These are phyloP conservation scores for Botrytis porri DNA, from an alignment of 2,329 filamentous ascomycete genomes.

Conservation along the genomic window DNA sequence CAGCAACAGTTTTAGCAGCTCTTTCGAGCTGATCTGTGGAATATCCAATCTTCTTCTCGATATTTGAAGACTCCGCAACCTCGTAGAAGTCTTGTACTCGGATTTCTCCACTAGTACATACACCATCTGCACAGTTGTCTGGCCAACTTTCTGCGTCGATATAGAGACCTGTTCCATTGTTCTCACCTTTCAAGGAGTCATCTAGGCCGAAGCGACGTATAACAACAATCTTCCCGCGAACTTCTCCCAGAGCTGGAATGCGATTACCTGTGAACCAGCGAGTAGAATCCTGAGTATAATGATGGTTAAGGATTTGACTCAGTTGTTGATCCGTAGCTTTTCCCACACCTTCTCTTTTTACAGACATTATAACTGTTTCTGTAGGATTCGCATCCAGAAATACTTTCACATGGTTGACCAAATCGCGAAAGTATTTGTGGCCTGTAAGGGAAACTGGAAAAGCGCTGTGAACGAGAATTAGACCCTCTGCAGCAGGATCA, in stretches of 20 bases:
- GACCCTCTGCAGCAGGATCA: conserved; percentile 58
- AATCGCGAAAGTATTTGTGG: conserved; percentile 70
- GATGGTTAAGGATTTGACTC: conserved; percentile 65
- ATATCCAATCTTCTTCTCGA: conserved; percentile 75
- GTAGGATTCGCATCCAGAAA: conserved; percentile 77
- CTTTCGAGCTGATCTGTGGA: conserved; percentile 74
- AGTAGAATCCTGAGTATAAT: conserved; percentile 61
- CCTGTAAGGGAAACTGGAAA: conserved; percentile 87
- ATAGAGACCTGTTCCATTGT: conserved; percentile 52
- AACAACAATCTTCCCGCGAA: conserved; percentile 78
- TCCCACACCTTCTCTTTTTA: conserved; percentile 90
- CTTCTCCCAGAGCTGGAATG: conserved; percentile 75
- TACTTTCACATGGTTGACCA: conserved; percentile 67
- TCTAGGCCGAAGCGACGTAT: conserved; percentile 75
- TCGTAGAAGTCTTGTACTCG: conserved; percentile 96
- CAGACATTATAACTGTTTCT: conserved; percentile 79
- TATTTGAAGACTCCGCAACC: conserved; percentile 69
- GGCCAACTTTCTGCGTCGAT: conserved; percentile 71
- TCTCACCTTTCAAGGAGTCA: conserved; percentile 50
- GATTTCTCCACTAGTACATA: conserved; percentile 66
- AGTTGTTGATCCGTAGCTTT: conserved; percentile 76
- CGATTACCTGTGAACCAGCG: conserved; percentile 77
- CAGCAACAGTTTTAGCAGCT: conserved; percentile 53
- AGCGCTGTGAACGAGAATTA: conserved; percentile 82
- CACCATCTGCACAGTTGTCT: conserved; percentile 80